Percentiles rank a stretch among this genome's conserved stretches.
Conservation (phyloP, 371 early-diverging fungal genomes). For the Mortierella sp. region DNA sequence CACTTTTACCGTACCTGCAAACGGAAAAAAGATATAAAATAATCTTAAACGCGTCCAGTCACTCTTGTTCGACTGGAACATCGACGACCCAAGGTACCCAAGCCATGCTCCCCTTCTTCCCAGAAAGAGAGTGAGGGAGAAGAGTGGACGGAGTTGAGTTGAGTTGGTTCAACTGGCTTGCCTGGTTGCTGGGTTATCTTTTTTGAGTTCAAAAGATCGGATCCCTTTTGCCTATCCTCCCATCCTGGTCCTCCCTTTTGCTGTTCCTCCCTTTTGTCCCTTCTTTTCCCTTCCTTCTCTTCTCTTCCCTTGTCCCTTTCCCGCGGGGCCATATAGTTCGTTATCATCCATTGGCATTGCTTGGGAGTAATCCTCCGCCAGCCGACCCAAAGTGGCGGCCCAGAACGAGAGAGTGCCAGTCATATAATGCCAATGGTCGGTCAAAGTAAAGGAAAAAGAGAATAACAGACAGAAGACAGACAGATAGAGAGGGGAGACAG, state of each 20-base stretch:
- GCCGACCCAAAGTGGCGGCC: neutral
- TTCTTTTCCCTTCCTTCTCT: neutral
- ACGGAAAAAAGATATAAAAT: neutral
- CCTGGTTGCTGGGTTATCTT: conserved; percentile 5
- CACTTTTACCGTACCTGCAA: neutral
- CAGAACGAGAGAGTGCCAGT: neutral
- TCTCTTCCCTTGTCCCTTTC: neutral
- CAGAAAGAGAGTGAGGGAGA: neutral
- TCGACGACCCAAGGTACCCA: conserved; percentile 9
- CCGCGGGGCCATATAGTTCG: neutral
- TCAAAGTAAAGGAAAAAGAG: neutral
- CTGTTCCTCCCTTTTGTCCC: neutral
- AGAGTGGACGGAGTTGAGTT: conserved; percentile 11
- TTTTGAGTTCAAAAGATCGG: conserved; percentile 13
- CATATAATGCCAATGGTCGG: neutral
- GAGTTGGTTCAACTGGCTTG: no score
- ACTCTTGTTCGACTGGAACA: conserved; percentile 2
- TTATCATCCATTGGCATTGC: neutral
- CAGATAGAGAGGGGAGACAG: neutral
- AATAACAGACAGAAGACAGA: neutral
- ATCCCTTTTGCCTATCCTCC: conserved; percentile 5
- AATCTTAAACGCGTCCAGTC: conserved; percentile 11
- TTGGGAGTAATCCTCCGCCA: neutral
- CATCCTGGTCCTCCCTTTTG: neutral
- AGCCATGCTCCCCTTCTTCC: neutral